A percentile compares a stretch with the other conserved stretches of the same genome.
phyloP scores from a whole-genome alignment of 495 filamentous ascomycete species.

The Corynascus novoguineensis region DNA sequence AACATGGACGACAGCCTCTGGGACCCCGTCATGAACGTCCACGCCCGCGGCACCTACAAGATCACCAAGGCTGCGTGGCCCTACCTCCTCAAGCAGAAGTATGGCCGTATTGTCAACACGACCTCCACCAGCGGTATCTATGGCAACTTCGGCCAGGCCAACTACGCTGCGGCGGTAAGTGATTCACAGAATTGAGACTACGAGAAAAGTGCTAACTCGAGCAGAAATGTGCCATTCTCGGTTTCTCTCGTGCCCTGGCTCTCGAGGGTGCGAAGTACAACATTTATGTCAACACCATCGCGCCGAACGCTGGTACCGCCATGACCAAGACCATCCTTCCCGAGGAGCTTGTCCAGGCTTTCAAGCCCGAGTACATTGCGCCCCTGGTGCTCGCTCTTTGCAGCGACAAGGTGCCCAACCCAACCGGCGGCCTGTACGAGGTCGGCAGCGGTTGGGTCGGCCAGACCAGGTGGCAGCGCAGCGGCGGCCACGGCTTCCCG shows the following conservation, averaged over 20 bases:
- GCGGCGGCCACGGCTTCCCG: slow-evolving; percentile 87
- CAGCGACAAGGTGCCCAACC: slow-evolving; percentile 80
- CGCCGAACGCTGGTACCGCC: slow-evolving; percentile 92
- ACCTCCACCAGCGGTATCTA: slow-evolving; percentile 96
- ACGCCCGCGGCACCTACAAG: slow-evolving; percentile 94
- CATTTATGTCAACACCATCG: slow-evolving; percentile 97
- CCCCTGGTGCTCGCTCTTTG: slow-evolving; percentile 82
- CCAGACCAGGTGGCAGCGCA: slow-evolving; percentile 90
- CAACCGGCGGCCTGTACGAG: slow-evolving; percentile 90
- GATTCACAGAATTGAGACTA: not conserved
- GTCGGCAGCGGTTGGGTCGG: slow-evolving; percentile 93
- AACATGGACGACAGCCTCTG: slow-evolving; percentile 96
- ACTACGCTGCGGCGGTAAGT: slow-evolving; percentile 86
- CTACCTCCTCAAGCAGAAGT: slow-evolving; percentile 97
- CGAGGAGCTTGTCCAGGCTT: slow-evolving; percentile 95
- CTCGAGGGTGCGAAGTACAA: slow-evolving; percentile 96
- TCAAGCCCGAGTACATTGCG: slow-evolving; percentile 98
- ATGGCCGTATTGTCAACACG: slow-evolving; percentile 93
- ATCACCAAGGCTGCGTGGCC: slow-evolving; percentile 98
- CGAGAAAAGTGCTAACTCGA: slow-evolving; percentile 10
- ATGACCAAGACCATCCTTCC: slow-evolving; percentile 96
- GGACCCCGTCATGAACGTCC: slow-evolving; percentile 88
- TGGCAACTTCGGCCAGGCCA: slow-evolving; percentile 97
- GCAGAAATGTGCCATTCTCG: slow-evolving; percentile 87
- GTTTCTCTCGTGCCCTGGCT: slow-evolving; percentile 87